Evolutionary conservation across 2,329 filamentous ascomycete species (phyloP).

Genomic region (Fusarium musae): DNA sequence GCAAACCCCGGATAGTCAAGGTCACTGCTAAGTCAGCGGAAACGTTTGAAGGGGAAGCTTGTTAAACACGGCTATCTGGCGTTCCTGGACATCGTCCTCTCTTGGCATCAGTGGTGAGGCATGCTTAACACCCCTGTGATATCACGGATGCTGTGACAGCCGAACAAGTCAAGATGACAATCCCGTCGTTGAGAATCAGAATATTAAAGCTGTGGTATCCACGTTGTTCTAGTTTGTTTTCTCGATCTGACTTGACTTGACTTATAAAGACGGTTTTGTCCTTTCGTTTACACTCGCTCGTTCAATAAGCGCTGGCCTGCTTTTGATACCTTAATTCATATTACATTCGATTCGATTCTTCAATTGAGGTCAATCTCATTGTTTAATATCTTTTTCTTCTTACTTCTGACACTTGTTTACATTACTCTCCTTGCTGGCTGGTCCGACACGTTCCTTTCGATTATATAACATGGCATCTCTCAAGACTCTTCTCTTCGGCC

Average conservation of each 20-base stretch:
- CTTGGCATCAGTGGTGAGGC: constrained; percentile 33
- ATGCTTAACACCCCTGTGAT: constrained; percentile 14
- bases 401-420: neutral
- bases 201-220: constrained; percentile 17
- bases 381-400: constrained; percentile 16
- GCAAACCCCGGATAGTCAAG: constrained; percentile 10
- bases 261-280: constrained; percentile 28
- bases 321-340: constrained; percentile 25
- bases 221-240: neutral
- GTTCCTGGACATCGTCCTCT: constrained; percentile 25
- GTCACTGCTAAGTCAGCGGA: constrained; percentile 7
- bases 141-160: constrained; percentile 31
- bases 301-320: constrained; percentile 39
- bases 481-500: constrained; percentile 57
- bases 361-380: constrained; percentile 1
- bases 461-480: constrained; percentile 49
- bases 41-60: constrained; percentile 20
- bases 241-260: constrained; percentile 18
- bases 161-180: constrained; percentile 19
- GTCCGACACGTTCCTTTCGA: constrained; percentile 32
- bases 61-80: constrained; percentile 26
- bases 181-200: neutral
- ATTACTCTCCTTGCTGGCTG: constrained; percentile 34
- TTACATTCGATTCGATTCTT: constrained; percentile 16
- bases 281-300: constrained; percentile 31